phyloP scores from a whole-genome alignment of 495 filamentous ascomycete genomes.

The Tricharina praecox region DNA sequence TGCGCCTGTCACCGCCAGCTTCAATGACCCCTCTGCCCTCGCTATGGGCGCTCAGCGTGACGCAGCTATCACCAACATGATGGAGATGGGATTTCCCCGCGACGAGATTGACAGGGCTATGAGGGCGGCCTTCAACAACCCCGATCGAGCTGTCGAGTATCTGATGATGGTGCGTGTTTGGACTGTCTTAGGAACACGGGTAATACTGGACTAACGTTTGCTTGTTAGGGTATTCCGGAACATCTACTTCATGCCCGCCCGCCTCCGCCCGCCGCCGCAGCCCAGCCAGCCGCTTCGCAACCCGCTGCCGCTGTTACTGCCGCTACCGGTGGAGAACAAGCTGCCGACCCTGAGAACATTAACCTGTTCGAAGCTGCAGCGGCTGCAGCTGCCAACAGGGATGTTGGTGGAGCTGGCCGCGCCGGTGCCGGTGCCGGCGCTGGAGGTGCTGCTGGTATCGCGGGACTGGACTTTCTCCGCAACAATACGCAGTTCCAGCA shows the following conservation, averaged over 20 bases:
- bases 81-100: slow-evolving; percentile 84
- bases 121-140: slow-evolving; percentile 91
- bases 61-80: slow-evolving; percentile 84
- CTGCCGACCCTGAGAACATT: slow-evolving; percentile 51
- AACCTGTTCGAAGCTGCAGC: slow-evolving; percentile 80
- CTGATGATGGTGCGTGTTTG: slow-evolving; percentile 54
- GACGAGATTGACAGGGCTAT: slow-evolving; percentile 80
- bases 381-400: slow-evolving; percentile 38
- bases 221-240: slow-evolving; percentile 68
- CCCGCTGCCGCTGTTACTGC: slow-evolving; percentile 28
- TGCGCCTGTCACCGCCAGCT: slow-evolving; percentile 32
- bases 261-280: slow-evolving; percentile 22
- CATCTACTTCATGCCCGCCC: slow-evolving; percentile 44
- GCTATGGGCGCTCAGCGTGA: slow-evolving; percentile 68
- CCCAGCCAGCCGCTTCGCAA: slow-evolving; percentile 27
- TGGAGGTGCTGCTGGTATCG: slow-evolving; percentile 39
- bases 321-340: slow-evolving; percentile 26
- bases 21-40: slow-evolving; percentile 63
- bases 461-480: slow-evolving; percentile 85
- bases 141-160: slow-evolving; percentile 93
- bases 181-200: not conserved
- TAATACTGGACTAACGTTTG: slow-evolving; percentile 8
- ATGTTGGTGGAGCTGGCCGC: slow-evolving; percentile 36
- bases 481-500: slow-evolving; percentile 96
- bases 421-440: slow-evolving; percentile 37